Percentiles rank a stretch among this genome's conserved stretches.
These are phyloP conservation scores for Neofusicoccum parvum DNA, from an alignment of 2,329 filamentous ascomycete genomes.

Conservation along the genomic window DNA sequence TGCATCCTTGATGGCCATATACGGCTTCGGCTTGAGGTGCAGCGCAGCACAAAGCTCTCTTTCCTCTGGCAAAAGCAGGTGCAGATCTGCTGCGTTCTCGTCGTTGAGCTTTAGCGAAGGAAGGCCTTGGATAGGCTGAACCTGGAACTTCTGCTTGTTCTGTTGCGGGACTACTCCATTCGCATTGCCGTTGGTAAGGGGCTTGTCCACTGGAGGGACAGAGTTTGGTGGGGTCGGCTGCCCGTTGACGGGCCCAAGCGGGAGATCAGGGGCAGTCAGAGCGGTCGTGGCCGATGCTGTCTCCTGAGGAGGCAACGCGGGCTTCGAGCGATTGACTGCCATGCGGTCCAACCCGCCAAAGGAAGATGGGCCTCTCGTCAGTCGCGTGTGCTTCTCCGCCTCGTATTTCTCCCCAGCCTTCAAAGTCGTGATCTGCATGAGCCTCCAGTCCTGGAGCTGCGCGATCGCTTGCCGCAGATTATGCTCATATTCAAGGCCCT, in stretches of 20 bases:
- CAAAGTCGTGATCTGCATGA: constrained; percentile 79
- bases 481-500: constrained; percentile 85
- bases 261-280: constrained; percentile 77
- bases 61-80: constrained; percentile 83
- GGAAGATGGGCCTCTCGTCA: constrained; percentile 61
- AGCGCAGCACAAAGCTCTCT: constrained; percentile 81
- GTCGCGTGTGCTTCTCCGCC: constrained; percentile 76
- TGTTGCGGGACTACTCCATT: constrained; percentile 43
- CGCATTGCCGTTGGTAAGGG: constrained; percentile 54
- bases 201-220: constrained; percentile 32
- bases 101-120: constrained; percentile 69
- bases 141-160: constrained; percentile 52
- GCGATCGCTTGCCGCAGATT: constrained; percentile 86
- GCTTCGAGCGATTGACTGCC: constrained; percentile 69
- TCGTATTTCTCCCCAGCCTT: constrained; percentile 91
- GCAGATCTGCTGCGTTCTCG: constrained; percentile 78
- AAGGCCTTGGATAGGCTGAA: constrained; percentile 62
- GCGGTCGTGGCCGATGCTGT: constrained; percentile 74
- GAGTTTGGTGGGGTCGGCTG: constrained; percentile 43
- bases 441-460: constrained; percentile 93
- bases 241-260: constrained; percentile 58
- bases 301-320: constrained; percentile 61
- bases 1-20: constrained; percentile 90
- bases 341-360: constrained; percentile 86
- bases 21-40: constrained; percentile 89